phyloP scores from a whole-genome alignment of 2,329 filamentous ascomycete species.

The Pestalotiopsis fici region DNA sequence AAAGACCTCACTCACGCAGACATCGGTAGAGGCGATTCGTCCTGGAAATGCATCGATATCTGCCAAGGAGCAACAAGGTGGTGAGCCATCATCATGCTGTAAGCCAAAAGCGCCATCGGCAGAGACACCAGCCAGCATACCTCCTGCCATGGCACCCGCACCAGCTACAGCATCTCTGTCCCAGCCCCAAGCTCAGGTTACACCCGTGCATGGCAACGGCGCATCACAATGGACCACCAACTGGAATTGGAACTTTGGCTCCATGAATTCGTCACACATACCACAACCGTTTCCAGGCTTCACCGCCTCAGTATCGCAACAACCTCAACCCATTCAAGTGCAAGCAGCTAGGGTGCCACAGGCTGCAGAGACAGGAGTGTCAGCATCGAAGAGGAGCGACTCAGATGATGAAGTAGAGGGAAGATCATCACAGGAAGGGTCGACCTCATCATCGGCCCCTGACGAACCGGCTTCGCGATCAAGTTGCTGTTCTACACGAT shows the following conservation, averaged over 20 bases:
- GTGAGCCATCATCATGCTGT: background rate
- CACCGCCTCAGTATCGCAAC: background rate
- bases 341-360: background rate
- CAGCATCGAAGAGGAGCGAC: background rate
- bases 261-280: background rate
- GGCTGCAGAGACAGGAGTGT: background rate
- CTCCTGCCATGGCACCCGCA: background rate
- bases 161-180: background rate
- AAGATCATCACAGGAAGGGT: background rate
- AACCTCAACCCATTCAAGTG: background rate
- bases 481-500: slow-evolving; percentile 3
- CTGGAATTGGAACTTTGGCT: background rate
- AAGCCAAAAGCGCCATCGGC: background rate
- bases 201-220: background rate
- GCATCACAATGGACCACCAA: background rate
- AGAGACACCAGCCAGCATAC: background rate
- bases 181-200: background rate
- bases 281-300: background rate
- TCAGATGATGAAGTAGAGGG: background rate
- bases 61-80: background rate
- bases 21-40: background rate
- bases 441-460: background rate
- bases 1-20: background rate
- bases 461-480: background rate
- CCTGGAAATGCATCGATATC: background rate